Conservation (phyloP, 1,284 basidiomycete species). For the Ganoderma leucocontextum region DNA sequence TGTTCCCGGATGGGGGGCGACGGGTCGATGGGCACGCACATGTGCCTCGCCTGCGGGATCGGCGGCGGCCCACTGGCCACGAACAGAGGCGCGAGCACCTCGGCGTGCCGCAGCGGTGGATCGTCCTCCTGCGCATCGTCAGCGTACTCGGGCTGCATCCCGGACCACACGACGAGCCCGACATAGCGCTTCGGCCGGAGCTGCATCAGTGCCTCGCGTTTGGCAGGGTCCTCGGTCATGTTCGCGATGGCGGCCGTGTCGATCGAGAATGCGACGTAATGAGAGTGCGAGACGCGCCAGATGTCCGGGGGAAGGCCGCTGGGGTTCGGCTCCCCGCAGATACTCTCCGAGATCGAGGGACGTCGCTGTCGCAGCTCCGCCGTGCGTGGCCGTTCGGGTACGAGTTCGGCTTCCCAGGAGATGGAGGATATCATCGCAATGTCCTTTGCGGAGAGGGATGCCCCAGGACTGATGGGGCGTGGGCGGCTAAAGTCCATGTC, state of each 20-base stretch:
- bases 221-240: slow-evolving; percentile 12
- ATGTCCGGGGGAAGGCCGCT: slow-evolving; percentile 16
- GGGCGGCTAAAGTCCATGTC: slow-evolving; percentile 21
- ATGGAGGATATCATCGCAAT: slow-evolving; percentile 28
- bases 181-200: slow-evolving; percentile 32
- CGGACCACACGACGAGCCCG: slow-evolving; percentile 36
- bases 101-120: slow-evolving; percentile 14
- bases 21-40: slow-evolving; percentile 11
- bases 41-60: not conserved
- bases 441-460: slow-evolving; percentile 28
- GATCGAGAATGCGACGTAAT: slow-evolving; percentile 37
- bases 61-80: slow-evolving; percentile 22
- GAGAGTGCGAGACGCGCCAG: slow-evolving; percentile 31
- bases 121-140: slow-evolving; percentile 14
- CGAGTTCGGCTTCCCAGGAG: slow-evolving; percentile 23
- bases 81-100: slow-evolving; percentile 33
- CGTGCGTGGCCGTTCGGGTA: slow-evolving; percentile 28
- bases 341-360: slow-evolving; percentile 21
- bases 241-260: slow-evolving; percentile 17
- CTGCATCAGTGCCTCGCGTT: slow-evolving; percentile 21
- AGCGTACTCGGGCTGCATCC: slow-evolving; percentile 4
- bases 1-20: not conserved
- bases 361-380: slow-evolving; percentile 25
- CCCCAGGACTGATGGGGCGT: slow-evolving; percentile 29
- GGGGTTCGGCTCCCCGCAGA: slow-evolving; percentile 8